These are phyloP conservation scores for Symbiotaphrina buchneri DNA, from an alignment of 495 filamentous ascomycete genomes.

Conservation along the genomic window DNA sequence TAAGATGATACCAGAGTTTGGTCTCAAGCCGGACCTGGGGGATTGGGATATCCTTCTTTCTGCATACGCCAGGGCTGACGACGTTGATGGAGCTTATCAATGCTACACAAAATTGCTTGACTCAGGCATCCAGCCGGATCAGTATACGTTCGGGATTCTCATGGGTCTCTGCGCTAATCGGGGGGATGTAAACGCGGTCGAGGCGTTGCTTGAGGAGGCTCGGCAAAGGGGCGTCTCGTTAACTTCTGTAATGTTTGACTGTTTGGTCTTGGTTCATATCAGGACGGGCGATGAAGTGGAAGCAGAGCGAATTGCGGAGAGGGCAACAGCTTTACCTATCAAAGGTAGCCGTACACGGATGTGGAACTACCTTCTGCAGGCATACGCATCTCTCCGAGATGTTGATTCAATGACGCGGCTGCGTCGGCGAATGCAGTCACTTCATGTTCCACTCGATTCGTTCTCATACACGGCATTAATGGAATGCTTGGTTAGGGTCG, in stretches of 20 bases:
- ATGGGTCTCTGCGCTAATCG: constrained; percentile 47
- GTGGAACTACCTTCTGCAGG: constrained; percentile 59
- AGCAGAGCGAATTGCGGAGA: constrained; percentile 38
- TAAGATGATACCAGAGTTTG: constrained; percentile 26
- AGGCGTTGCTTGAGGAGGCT: constrained; percentile 36
- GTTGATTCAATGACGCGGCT: constrained; percentile 33
- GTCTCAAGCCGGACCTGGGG: constrained; percentile 23
- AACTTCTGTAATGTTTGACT: constrained; percentile 30
- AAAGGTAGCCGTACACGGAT: constrained; percentile 29
- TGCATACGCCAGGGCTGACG: constrained; percentile 38
- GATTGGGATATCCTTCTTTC: constrained; percentile 64
- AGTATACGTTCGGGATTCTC: constrained; percentile 41
- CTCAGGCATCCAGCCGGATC: constrained; percentile 21
- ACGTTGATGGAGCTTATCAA: constrained; percentile 36
- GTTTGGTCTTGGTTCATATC: constrained; percentile 46
- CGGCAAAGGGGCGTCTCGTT: constrained; percentile 17
- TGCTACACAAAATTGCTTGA: constrained; percentile 33
- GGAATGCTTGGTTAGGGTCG: constrained; percentile 34
- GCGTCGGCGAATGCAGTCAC: constrained; percentile 35
- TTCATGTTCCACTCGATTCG: constrained; percentile 32
- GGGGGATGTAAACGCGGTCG: constrained; percentile 49
- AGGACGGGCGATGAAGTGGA: constrained; percentile 29
- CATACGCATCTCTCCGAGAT: constrained; percentile 42
- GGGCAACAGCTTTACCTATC: constrained; percentile 16
- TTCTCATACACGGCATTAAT: constrained; percentile 59